Evolutionary conservation across 768 basidiomycete species (phyloP), one percentile per base, ranked within the genome.

Genomic region (Mycena leptocephala): DNA sequence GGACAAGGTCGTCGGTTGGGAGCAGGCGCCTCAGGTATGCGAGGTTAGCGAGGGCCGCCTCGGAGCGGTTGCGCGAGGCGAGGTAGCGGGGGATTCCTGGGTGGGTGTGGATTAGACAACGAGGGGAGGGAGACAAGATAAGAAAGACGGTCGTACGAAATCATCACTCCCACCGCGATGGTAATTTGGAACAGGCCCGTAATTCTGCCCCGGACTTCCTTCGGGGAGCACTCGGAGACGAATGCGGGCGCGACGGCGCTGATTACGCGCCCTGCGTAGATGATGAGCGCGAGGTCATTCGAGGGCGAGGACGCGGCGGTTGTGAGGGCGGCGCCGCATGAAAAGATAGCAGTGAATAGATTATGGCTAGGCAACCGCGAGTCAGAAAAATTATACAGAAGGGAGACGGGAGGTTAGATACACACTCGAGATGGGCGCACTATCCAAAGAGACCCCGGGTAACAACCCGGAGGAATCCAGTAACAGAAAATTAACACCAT

Each of bases 161-260:
- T 87, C 92, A 96, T 96, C 74, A 95, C 95, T 62, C 96, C 96
- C 59, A 92, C 87, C n/a, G 95, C 94, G 33, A 95, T 87, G 85
- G 88, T 72, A 9, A 76, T 77, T 65, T 97, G 96, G 89, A 96
- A 97, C 37, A 95, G 82, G 59, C 96, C 95, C 0, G 95, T 96
- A 78, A 97, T 95, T 58, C 95, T 89, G 6, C 96, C 96, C 74
- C 96, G 93, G 5, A 96, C 94, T n/a, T 95, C 89, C 82, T 96
- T 97, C 10, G 97, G 97, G 1, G 93, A 89, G 83, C 95, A 96
- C 83, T 97, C 97, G 14, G 94, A 93, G 32, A 97, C 95, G 81
- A 92, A 97, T 0, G 95, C 93, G 13, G 96, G 97, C 2, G 95
- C 92, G 9, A 96, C 93, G 24, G 93, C 92, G 14, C 90, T 91